A percentile compares a stretch with the other conserved stretches of the same genome.
These are phyloP conservation scores for Citrullus mucosospermus DNA, from an alignment of 306 rosid species.

Conservation along the genomic window DNA sequence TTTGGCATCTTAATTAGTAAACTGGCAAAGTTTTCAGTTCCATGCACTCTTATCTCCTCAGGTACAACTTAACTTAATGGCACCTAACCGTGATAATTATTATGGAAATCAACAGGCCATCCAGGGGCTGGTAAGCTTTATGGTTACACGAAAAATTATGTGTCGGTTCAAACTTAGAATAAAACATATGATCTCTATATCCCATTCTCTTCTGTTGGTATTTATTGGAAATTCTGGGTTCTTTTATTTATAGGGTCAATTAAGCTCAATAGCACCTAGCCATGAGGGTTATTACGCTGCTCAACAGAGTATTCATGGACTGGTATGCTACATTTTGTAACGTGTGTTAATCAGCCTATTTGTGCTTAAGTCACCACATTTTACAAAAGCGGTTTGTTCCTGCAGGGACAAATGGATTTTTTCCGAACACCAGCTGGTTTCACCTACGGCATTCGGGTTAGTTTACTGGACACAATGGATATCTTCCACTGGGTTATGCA, in stretches of 20 bases:
- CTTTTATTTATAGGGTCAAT: conserved; percentile 57
- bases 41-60: conserved; percentile 13
- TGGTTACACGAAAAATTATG: neutral
- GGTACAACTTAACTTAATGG: conserved; percentile 85
- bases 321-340: conserved; percentile 46
- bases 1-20: neutral
- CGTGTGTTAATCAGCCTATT: conserved; percentile 6
- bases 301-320: conserved; percentile 77
- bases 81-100: conserved; percentile 86
- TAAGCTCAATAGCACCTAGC: conserved; percentile 74
- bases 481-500: neutral
- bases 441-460: conserved; percentile 79
- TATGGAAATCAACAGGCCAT: conserved; percentile 84
- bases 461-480: conserved; percentile 13
- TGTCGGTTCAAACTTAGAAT: neutral
- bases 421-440: conserved; percentile 54
- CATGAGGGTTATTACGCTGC: conserved; percentile 78
- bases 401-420: conserved; percentile 97
- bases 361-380: conserved; percentile 10
- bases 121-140: conserved; percentile 58
- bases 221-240: neutral
- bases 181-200: neutral
- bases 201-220: neutral
- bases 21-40: neutral
- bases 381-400: conserved; percentile 13